Evolutionary conservation across 2,329 filamentous ascomycete genomes (phyloP).

Genomic region (Aureobasidium subglaciale): DNA sequence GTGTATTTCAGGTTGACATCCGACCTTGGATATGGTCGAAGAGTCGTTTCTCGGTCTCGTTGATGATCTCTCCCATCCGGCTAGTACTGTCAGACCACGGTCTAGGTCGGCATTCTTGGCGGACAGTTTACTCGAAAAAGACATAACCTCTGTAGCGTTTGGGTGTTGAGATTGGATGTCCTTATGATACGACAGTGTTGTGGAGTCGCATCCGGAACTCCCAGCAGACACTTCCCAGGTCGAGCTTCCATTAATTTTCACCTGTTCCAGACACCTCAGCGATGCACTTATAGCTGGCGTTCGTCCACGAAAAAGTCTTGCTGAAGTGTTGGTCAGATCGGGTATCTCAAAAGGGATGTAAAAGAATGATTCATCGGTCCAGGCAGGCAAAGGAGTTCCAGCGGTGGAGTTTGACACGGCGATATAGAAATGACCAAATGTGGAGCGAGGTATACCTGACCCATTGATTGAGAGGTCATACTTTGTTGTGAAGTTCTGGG

Average conservation of each 20-base stretch:
- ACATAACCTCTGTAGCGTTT: neutral
- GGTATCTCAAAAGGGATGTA: constrained; percentile 41
- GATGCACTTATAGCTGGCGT: constrained; percentile 32
- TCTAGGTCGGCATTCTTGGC: no score
- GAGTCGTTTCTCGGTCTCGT: neutral
- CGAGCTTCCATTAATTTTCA: constrained; percentile 13
- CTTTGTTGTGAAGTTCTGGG: constrained; percentile 13
- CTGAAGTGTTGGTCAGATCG: constrained; percentile 11
- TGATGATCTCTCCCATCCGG: neutral
- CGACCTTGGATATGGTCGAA: neutral
- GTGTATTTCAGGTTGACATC: constrained; percentile 30
- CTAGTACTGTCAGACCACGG: neutral
- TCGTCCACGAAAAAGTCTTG: constrained; percentile 20
- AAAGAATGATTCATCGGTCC: constrained; percentile 40
- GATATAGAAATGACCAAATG: constrained; percentile 35
- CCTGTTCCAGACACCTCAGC: constrained; percentile 33
- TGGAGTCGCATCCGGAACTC: neutral
- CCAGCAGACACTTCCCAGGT: neutral
- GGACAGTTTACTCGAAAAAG: neutral
- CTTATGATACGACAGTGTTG: neutral
- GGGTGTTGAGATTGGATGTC: neutral
- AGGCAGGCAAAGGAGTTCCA: constrained; percentile 41
- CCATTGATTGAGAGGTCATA: constrained; percentile 27
- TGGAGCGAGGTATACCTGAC: constrained; percentile 17
- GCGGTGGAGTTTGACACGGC: constrained; percentile 40